A percentile compares a stretch with the other conserved stretches of the same genome.
These are phyloP conservation scores for Senna tora DNA, from an alignment of 306 rosid genomes.

Conservation along the genomic window DNA sequence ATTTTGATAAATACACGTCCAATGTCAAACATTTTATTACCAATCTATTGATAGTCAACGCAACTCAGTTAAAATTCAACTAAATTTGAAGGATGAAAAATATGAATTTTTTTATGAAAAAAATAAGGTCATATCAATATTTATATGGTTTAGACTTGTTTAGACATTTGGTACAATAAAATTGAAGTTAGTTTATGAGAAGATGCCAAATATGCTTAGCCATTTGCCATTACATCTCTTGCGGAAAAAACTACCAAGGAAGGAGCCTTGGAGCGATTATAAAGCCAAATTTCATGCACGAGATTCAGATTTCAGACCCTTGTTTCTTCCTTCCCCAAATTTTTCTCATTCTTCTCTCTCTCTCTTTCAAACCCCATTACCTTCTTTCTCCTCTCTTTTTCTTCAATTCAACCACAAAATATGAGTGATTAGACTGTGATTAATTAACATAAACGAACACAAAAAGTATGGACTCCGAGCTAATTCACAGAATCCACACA, in stretches of 20 bases:
- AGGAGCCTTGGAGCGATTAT: background rate
- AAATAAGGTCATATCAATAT: too few species aligned
- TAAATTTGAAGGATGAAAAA: too few species aligned
- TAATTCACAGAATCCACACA: constrained; percentile 52
- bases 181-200: background rate
- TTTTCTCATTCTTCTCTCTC: background rate
- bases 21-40: too few species aligned
- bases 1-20: too few species aligned
- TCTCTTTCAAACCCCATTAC: background rate
- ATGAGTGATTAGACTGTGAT: background rate
- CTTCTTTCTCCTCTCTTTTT: background rate
- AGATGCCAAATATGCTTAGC: background rate
- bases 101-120: too few species aligned
- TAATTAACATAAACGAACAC: background rate
- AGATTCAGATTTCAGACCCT: background rate
- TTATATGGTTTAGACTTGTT: too few species aligned
- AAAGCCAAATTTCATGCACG: constrained; percentile 21
- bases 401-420: background rate
- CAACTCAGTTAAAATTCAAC: too few species aligned
- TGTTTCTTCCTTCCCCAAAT: background rate
- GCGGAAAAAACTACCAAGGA: background rate
- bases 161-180: background rate
- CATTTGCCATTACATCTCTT: background rate
- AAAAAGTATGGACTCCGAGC: constrained; percentile 28
- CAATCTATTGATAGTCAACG: too few species aligned